phyloP scores from a whole-genome alignment of 345 rosid species.

The Ricinus communis region DNA sequence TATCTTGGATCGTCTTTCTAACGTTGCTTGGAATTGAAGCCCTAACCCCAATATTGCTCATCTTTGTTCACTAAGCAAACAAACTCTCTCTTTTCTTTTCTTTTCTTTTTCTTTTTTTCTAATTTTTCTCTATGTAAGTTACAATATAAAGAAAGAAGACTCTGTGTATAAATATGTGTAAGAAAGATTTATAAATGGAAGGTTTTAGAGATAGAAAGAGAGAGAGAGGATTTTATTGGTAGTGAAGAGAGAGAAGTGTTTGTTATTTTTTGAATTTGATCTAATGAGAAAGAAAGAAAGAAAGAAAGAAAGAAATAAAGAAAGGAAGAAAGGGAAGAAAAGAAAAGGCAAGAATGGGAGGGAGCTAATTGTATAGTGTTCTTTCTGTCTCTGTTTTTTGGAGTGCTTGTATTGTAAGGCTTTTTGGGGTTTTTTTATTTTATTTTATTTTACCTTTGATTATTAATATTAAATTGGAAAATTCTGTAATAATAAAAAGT shows the following conservation, averaged over 20 bases:
- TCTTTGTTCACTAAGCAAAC: constrained; percentile 36
- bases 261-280: constrained; percentile 1
- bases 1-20: constrained; percentile 63
- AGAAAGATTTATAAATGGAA: background rate
- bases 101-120: background rate
- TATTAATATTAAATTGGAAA: too few species aligned
- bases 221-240: background rate
- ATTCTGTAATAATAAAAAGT: too few species aligned
- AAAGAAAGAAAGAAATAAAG: background rate
- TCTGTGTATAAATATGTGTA: background rate
- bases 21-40: constrained; percentile 62
- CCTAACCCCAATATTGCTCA: constrained; percentile 77
- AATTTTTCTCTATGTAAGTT: too few species aligned
- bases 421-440: too few species aligned
- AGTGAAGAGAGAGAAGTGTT: background rate
- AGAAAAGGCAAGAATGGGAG: constrained; percentile 1
- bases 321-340: background rate
- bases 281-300: background rate
- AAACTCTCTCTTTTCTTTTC: constrained; percentile 2
- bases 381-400: too few species aligned
- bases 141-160: background rate
- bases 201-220: too few species aligned
- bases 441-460: too few species aligned
- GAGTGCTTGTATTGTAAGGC: too few species aligned
- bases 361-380: background rate